These are phyloP conservation scores for Peniophora sp. DNA, from an alignment of 1,284 basidiomycete species.

Conservation along the genomic window DNA sequence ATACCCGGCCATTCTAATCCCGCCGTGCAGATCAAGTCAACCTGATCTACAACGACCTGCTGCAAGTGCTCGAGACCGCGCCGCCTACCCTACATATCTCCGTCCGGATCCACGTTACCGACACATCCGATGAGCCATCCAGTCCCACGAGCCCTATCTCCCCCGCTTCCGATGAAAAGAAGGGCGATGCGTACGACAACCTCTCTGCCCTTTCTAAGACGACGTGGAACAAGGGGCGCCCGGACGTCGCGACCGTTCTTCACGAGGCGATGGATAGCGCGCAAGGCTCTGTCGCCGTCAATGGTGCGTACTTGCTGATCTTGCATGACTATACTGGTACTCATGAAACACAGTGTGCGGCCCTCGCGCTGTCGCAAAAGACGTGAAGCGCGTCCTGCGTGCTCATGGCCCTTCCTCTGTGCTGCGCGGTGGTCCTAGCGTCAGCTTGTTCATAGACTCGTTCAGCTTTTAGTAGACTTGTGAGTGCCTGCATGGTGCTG, in stretches of 20 bases:
- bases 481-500: neutral
- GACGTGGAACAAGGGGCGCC: constrained; percentile 15
- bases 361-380: constrained; percentile 29
- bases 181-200: constrained; percentile 14
- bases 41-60: constrained; percentile 26
- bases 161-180: constrained; percentile 12
- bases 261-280: constrained; percentile 16
- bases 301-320: too few species aligned
- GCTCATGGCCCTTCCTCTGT: constrained; percentile 26
- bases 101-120: constrained; percentile 25
- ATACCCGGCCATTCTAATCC: too few species aligned
- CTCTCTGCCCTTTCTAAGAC: constrained; percentile 15
- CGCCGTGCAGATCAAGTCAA: constrained; percentile 22
- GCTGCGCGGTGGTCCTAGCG: constrained; percentile 32
- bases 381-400: constrained; percentile 30
- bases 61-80: constrained; percentile 14
- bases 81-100: constrained; percentile 20
- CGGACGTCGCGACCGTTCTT: constrained; percentile 18
- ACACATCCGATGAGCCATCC: neutral
- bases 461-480: constrained; percentile 24
- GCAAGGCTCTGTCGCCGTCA: constrained; percentile 20
- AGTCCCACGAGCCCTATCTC: too few species aligned
- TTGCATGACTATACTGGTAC: constrained; percentile 2
- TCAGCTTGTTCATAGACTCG: constrained; percentile 40
- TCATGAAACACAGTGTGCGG: constrained; percentile 35